Conservation (phyloP, 106 monocot species). For the Apostasia ramifera region DNA sequence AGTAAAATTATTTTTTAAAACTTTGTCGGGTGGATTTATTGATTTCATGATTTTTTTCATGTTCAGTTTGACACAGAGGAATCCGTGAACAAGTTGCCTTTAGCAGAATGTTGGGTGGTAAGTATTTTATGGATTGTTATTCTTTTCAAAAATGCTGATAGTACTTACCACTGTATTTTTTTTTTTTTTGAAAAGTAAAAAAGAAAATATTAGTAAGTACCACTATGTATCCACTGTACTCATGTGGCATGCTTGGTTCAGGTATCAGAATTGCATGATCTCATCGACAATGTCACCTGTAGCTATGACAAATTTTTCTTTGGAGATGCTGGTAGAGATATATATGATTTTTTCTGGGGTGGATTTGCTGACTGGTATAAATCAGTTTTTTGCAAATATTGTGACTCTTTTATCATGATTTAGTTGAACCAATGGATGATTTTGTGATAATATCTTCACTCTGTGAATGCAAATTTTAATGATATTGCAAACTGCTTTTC, state of each 20-base stretch:
- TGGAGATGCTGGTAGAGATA: constrained; percentile 93
- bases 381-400: constrained; percentile 1
- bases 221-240: constrained; percentile 3
- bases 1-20: no score
- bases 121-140: constrained; percentile 9
- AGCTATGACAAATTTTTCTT: constrained; percentile 97
- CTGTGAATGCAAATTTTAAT: background rate
- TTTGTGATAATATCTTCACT: background rate
- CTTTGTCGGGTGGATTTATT: background rate
- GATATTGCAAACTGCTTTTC: background rate
- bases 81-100: constrained; percentile 50
- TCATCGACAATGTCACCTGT: constrained; percentile 77
- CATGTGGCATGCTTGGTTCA: constrained; percentile 16
- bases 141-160: background rate
- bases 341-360: constrained; percentile 97
- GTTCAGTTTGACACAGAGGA: constrained; percentile 71
- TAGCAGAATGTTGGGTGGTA: constrained; percentile 98
- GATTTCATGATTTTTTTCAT: background rate
- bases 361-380: constrained; percentile 94
- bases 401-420: background rate
- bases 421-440: background rate
- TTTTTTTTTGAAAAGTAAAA: no score
- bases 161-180: no score
- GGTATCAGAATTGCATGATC: constrained; percentile 93
- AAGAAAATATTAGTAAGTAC: background rate